phyloP scores from a whole-genome alignment of 495 filamentous ascomycete genomes.

The Aspergillus ostianus region DNA sequence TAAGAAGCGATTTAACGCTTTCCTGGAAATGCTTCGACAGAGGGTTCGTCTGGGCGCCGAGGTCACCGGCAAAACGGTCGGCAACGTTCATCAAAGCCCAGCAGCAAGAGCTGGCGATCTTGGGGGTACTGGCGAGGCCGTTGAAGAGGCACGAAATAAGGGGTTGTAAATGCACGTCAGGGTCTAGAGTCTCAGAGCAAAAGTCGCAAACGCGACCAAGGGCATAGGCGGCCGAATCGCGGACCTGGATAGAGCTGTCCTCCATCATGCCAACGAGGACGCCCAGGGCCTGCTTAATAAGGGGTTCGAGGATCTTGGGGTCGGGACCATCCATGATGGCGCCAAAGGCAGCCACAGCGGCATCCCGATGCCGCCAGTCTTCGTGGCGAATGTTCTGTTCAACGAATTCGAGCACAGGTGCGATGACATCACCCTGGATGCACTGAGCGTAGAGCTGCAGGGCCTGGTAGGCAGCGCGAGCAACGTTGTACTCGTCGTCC shows the following conservation, averaged over 20 bases:
- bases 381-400: slow-evolving; percentile 85
- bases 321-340: slow-evolving; percentile 99
- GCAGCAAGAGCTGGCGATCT: slow-evolving; percentile 97
- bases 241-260: slow-evolving; percentile 81
- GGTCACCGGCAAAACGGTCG: slow-evolving; percentile 85
- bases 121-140: slow-evolving; percentile 84
- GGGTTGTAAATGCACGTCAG: slow-evolving; percentile 71
- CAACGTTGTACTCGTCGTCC: slow-evolving; percentile 96
- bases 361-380: slow-evolving; percentile 91
- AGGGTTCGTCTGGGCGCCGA: slow-evolving; percentile 73
- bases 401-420: slow-evolving; percentile 82
- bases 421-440: slow-evolving; percentile 75
- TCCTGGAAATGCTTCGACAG: slow-evolving; percentile 90
- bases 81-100: slow-evolving; percentile 99
- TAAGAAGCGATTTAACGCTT: slow-evolving; percentile 79
- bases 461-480: slow-evolving; percentile 94
- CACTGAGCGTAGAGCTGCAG: slow-evolving; percentile 92
- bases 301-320: slow-evolving; percentile 78
- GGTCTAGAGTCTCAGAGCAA: slow-evolving; percentile 84
- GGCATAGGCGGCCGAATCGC: slow-evolving; percentile 96
- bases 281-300: slow-evolving; percentile 90
- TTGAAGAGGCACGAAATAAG: slow-evolving; percentile 87
- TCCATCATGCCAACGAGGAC: slow-evolving; percentile 96
- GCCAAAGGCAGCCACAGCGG: slow-evolving; percentile 96
- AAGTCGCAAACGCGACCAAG: slow-evolving; percentile 93